Conservation (phyloP, 768 basidiomycete genomes). For the Strobilomyces dryophilus region DNA sequence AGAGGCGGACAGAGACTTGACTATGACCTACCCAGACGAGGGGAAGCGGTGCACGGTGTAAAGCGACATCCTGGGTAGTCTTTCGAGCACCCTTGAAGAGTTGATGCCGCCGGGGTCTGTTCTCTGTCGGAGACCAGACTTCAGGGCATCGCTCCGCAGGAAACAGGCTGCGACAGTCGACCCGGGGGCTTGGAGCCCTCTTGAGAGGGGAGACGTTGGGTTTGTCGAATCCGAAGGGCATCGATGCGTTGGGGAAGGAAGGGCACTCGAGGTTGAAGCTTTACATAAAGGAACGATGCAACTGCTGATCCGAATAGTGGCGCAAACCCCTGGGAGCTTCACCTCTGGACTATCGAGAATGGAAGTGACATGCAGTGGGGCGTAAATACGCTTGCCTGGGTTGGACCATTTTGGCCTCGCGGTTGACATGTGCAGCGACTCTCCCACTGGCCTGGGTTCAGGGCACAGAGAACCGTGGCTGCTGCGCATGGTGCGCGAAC, state of each 20-base stretch:
- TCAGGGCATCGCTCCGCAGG: background rate
- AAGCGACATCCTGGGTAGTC: slow-evolving; percentile 10
- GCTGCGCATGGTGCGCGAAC: no score
- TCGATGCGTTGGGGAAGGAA: slow-evolving; percentile 11
- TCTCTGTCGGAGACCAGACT: background rate
- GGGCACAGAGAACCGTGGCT: no score
- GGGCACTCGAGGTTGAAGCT: background rate
- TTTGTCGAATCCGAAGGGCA: slow-evolving; percentile 8
- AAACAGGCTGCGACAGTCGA: slow-evolving; percentile 23
- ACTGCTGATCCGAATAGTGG: background rate
- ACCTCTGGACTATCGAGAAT: background rate
- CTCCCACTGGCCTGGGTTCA: background rate
- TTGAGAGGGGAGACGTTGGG: slow-evolving; percentile 16
- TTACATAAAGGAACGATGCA: background rate
- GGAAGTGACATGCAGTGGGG: slow-evolving; percentile 1
- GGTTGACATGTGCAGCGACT: slow-evolving; percentile 7
- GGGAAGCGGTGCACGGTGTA: slow-evolving; percentile 24
- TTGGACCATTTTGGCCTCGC: slow-evolving; percentile 6
- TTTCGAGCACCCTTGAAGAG: slow-evolving; percentile 1
- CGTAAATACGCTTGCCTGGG: slow-evolving; percentile 3
- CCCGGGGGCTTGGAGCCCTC: slow-evolving; percentile 10
- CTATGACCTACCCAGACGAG: slow-evolving; percentile 22
- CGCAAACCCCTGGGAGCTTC: background rate
- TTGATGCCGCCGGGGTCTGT: background rate
- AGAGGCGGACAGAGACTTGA: background rate